phyloP scores from a whole-genome alignment of 2,329 filamentous ascomycete species.

The Colletotrichum liaoningense region DNA sequence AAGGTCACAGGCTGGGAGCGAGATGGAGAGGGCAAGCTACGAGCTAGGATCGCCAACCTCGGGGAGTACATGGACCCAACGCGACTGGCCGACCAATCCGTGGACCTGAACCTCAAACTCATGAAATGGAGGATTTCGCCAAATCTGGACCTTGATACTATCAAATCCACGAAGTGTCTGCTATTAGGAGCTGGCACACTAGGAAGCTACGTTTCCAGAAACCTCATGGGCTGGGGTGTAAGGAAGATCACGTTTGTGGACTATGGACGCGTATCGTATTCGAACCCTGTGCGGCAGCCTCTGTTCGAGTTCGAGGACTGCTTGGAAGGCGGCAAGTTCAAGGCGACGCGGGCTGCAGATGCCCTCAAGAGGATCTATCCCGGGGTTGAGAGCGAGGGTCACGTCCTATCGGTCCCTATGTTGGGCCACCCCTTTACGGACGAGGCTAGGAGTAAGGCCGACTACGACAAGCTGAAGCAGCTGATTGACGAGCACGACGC shows the following conservation, averaged over 20 bases:
- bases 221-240: conserved; percentile 95
- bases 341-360: conserved; percentile 84
- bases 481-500: conserved; percentile 89
- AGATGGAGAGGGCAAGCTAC: conserved; percentile 80
- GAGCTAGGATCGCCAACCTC: conserved; percentile 82
- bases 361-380: conserved; percentile 89
- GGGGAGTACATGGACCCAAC: conserved; percentile 94
- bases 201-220: conserved; percentile 92
- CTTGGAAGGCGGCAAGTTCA: conserved; percentile 83
- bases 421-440: conserved; percentile 89
- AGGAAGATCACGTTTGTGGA: conserved; percentile 96
- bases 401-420: conserved; percentile 92
- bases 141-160: conserved; percentile 84
- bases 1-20: conserved; percentile 97
- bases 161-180: conserved; percentile 91
- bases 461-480: conserved; percentile 80
- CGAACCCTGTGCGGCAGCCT: conserved; percentile 95
- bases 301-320: conserved; percentile 94
- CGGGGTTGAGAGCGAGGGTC: conserved; percentile 83
- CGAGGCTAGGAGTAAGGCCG: conserved; percentile 73
- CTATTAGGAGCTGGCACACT: conserved; percentile 92
- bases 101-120: conserved; percentile 95
- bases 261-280: conserved; percentile 92
- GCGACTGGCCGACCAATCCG: conserved; percentile 89
- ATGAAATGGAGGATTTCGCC: conserved; percentile 99